A percentile compares a stretch with the other conserved stretches of the same genome.
Evolutionary conservation across 257 asterid genomes (phyloP).

Genomic region (Solanum verrucosum): DNA sequence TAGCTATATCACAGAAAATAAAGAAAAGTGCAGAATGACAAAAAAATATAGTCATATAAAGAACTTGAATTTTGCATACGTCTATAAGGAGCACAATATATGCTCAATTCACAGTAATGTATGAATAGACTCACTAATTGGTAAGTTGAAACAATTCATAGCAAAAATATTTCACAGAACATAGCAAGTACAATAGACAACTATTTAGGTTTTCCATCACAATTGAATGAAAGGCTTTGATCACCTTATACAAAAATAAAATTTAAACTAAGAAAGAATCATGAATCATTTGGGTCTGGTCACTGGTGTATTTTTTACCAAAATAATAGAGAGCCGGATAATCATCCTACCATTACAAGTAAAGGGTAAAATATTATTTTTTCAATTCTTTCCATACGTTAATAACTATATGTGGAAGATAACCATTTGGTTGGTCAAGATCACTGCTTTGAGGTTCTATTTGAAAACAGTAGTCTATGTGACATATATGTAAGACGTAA

Average conservation of each 20-base stretch:
- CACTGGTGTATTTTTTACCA: no score
- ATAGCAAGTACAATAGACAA: not conserved
- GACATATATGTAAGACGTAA: not conserved
- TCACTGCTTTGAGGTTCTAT: not conserved
- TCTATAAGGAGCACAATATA: not conserved
- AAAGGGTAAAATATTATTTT: not conserved
- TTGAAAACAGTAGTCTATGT: not conserved
- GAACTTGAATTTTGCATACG: not conserved
- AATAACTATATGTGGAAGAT: not conserved
- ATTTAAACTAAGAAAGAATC: not conserved
- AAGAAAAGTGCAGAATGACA: not conserved
- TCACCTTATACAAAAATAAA: not conserved
- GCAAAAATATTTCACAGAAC: not conserved
- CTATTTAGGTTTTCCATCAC: not conserved
- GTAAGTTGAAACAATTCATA: not conserved
- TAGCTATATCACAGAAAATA: not conserved
- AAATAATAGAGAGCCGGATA: not conserved
- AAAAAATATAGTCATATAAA: not conserved
- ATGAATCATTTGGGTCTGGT: not conserved
- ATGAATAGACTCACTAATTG: not conserved
- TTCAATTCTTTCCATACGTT: not conserved
- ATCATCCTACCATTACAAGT: not conserved
- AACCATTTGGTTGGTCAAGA: not conserved
- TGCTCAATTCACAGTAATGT: not conserved
- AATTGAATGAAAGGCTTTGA: not conserved